These are phyloP conservation scores for Annulohypoxylon truncatum DNA, from an alignment of 2,329 filamentous ascomycete species.

Conservation along the genomic window DNA sequence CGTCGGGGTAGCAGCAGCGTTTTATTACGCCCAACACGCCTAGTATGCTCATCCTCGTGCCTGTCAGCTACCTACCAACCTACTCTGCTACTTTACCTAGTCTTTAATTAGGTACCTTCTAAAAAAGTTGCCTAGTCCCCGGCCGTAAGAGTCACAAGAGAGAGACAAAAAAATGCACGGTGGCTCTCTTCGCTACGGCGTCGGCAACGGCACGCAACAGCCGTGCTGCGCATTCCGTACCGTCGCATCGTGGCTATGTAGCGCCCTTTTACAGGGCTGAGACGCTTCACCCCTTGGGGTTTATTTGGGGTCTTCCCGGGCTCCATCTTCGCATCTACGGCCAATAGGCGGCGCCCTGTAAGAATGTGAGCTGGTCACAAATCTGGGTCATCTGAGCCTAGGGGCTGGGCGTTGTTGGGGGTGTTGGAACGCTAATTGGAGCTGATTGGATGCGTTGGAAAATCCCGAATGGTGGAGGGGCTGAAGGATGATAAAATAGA, in stretches of 20 bases:
- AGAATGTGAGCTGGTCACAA: constrained; percentile 28
- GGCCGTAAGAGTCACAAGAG: constrained; percentile 12
- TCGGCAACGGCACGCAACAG: constrained; percentile 25
- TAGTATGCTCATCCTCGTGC: constrained; percentile 30
- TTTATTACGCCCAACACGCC: constrained; percentile 23
- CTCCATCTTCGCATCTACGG: neutral
- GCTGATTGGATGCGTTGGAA: constrained; percentile 14
- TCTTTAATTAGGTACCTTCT: neutral
- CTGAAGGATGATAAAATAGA: constrained; percentile 7
- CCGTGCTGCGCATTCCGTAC: constrained; percentile 8
- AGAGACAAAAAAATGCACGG: constrained; percentile 2
- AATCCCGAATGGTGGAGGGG: constrained; percentile 9
- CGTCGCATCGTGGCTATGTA: constrained; percentile 36
- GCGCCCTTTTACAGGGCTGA: constrained; percentile 34
- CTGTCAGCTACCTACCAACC: constrained; percentile 15
- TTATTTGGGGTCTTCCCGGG: no score
- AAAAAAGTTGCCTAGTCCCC: neutral
- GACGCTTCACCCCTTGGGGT: constrained; percentile 21
- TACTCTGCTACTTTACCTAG: neutral
- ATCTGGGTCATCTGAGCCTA: constrained; percentile 34
- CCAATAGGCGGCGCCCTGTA: constrained; percentile 26
- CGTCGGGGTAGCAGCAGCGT: constrained; percentile 20
- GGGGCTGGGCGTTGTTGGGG: constrained; percentile 9
- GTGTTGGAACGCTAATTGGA: constrained; percentile 13
- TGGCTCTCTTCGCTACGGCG: constrained; percentile 13